These are phyloP conservation scores for Yamadazyma akitaensis DNA, from an alignment of 805 yeast genomes.

Conservation along the genomic window DNA sequence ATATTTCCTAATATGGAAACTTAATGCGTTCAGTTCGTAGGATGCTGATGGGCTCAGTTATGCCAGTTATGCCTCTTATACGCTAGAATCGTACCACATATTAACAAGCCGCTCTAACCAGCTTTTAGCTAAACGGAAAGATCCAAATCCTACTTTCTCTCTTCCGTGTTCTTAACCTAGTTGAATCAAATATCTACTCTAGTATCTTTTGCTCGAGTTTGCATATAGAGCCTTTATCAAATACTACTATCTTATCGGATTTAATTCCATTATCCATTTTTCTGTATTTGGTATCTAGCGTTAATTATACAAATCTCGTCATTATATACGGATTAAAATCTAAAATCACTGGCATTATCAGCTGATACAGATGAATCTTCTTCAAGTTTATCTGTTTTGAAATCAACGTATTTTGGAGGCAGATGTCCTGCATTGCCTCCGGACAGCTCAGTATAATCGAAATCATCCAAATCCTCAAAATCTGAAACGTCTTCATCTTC, in stretches of 20 bases:
- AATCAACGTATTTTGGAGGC: conserved; percentile 10
- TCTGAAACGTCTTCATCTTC: conserved; percentile 18
- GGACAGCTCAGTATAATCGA: conserved; percentile 1
- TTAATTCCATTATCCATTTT: no score
- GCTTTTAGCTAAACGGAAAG: no score
- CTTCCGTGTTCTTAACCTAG: no score
- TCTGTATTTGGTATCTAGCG: neutral
- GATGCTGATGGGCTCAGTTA: no score
- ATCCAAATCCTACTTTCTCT: no score
- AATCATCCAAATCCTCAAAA: conserved; percentile 12
- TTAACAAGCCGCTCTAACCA: no score
- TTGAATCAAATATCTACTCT: no score
- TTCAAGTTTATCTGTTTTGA: conserved; percentile 9
- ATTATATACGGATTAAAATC: conserved; percentile 9
- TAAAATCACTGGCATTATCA: conserved; percentile 17
- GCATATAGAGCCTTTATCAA: no score
- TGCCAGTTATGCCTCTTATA: no score
- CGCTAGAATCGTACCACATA: no score
- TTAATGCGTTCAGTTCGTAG: neutral
- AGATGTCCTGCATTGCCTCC: neutral
- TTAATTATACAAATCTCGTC: neutral
- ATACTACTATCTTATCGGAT: no score
- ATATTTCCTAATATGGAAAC: conserved; percentile 1
- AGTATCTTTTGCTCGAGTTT: no score
- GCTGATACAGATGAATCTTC: conserved; percentile 11